Base-by-base conservation (phyloP, 169 alveolate species). In the Plasmodium vivax region DNA sequence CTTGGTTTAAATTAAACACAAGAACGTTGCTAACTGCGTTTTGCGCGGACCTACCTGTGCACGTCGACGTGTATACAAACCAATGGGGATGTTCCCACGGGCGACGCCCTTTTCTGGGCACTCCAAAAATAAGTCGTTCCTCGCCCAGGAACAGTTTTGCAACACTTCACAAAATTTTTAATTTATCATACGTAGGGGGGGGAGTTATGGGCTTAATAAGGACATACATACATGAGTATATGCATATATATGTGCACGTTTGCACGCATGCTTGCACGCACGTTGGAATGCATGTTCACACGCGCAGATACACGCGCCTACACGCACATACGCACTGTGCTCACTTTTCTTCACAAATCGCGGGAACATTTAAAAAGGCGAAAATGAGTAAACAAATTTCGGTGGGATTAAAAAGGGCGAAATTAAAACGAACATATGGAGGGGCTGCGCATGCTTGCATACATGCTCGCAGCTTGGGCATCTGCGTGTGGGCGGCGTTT, bases 301-400 rank as follows among this genome's bases (percentile, higher is more conserved):
- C 34, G 56, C 8, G 47, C 34, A 27, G 3, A 32, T 45, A 27
- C 12, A 75, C n/a, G 14, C 14, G 38, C 38, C 36, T 14, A 7
- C 19, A 7, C 14, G 34, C 34, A 23, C 62, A 51, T 23, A 51
- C 62, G 62, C 43, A 27, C 27, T 74, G 43, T 27, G 51, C 16
- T 51, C 62, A 51, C 30, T 79, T 38, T 32, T 43, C 68, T 81
- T 43, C 41, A 51, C 77, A 81, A 81, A 81, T 43, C 41, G 10
- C 38, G 9, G 12, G 41, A 81, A 34, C 51, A 51, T 43, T 81
- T 81, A 56, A 83, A 83, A 83, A 83, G 54, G 27, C 47, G 91
- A 83, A 83, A 83, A 83, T 62, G 27, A 83, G 62, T 83, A 83
- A 83, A 83, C 91, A 83, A 83, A 83, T 83, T 30, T 19, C 72